These are phyloP conservation scores for Paraurostyla sp. DNA, from an alignment of 73 alveolate species.

Conservation along the genomic window DNA sequence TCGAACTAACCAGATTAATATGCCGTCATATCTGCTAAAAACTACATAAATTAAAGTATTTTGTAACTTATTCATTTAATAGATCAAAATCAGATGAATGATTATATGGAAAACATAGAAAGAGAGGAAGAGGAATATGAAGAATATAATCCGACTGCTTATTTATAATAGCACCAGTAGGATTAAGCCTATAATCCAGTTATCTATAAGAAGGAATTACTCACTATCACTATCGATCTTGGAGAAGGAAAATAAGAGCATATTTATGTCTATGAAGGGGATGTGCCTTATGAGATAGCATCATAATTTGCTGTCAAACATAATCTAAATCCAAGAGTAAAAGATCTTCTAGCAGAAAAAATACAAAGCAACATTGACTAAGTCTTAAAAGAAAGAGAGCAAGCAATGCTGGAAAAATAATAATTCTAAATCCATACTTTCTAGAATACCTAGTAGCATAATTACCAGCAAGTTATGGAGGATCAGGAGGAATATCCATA, in stretches of 20 bases:
- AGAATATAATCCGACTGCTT: no score
- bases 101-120: no score
- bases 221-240: slow-evolving; percentile 28
- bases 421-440: background rate
- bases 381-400: background rate
- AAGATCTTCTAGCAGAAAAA: background rate
- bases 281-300: background rate
- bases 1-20: no score
- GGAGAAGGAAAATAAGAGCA: slow-evolving; percentile 45
- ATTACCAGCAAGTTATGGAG: background rate
- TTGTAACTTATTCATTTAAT: no score
- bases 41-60: no score
- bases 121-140: no score
- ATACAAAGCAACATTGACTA: slow-evolving; percentile 30
- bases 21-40: no score
- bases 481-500: background rate
- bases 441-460: no score
- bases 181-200: no score
- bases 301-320: background rate
- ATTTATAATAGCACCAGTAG: no score
- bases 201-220: background rate
- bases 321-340: background rate
- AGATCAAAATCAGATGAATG: no score
- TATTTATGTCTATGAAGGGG: background rate
- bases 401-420: background rate